Conservation (phyloP, 352 stramenopile species). For the Pythium aphanidermatum region DNA sequence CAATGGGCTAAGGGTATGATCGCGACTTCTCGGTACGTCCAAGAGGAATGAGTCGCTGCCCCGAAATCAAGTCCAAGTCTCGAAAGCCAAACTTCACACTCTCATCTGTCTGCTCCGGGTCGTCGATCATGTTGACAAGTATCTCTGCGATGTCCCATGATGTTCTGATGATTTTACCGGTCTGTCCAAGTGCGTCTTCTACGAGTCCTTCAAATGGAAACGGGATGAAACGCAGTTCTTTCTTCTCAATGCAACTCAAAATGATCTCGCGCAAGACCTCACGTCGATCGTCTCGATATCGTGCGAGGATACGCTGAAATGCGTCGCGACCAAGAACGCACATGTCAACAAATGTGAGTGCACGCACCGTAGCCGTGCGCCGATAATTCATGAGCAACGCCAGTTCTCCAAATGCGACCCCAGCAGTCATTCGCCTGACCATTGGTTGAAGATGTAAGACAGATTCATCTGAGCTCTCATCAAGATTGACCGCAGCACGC, state of each 20-base stretch:
- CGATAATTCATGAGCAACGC: constrained; percentile 30
- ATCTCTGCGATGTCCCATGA: constrained; percentile 12
- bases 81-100: constrained; percentile 16
- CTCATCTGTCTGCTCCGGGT: constrained; percentile 7
- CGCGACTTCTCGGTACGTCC: no score
- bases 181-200: background rate
- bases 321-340: constrained; percentile 8
- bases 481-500: background rate
- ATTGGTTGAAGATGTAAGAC: no score
- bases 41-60: constrained; percentile 8
- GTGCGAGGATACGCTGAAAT: constrained; percentile 18
- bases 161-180: no score
- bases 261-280: constrained; percentile 16
- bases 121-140: constrained; percentile 11
- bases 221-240: constrained; percentile 9
- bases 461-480: no score
- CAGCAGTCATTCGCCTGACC: constrained; percentile 18
- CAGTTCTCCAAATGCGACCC: constrained; percentile 31
- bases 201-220: constrained; percentile 17
- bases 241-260: constrained; percentile 13
- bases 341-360: constrained; percentile 22
- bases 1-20: no score
- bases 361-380: constrained; percentile 21
- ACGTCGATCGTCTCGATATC: constrained; percentile 18
- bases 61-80: constrained; percentile 11